Conservation (phyloP, 352 stramenopile genomes). For the Thalassiosira mediterranea region DNA sequence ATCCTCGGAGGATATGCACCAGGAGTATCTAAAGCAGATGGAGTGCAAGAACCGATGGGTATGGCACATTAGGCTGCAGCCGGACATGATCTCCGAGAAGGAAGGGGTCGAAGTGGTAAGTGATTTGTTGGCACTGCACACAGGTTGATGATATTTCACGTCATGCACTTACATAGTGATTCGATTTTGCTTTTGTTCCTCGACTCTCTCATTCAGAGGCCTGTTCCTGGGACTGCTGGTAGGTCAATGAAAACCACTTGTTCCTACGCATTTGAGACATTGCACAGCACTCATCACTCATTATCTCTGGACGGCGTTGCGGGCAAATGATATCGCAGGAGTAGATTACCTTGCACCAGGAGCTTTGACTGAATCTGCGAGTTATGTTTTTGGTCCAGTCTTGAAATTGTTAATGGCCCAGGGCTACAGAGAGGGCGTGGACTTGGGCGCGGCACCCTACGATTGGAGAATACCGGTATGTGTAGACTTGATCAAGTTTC, state of each 20-base stretch:
- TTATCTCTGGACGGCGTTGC: too few species aligned
- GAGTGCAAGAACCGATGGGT: constrained; percentile 61
- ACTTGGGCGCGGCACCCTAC: constrained; percentile 71
- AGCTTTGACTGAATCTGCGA: constrained; percentile 44
- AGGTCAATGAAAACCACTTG: too few species aligned
- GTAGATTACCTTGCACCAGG: constrained; percentile 66
- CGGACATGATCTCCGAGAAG: constrained; percentile 57
- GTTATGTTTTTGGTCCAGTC: constrained; percentile 70
- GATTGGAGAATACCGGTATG: constrained; percentile 67
- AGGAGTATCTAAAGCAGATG: constrained; percentile 33
- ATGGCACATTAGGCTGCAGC: constrained; percentile 46
- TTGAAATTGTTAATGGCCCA: constrained; percentile 48
- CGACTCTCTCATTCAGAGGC: too few species aligned
- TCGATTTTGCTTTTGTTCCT: too few species aligned
- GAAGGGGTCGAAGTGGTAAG: constrained; percentile 59
- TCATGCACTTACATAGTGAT: too few species aligned
- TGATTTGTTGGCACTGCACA: too few species aligned
- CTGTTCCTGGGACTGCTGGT: too few species aligned
- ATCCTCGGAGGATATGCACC: constrained; percentile 26
- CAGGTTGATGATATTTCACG: too few species aligned
- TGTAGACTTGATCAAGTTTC: constrained; percentile 7
- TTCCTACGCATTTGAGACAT: too few species aligned
- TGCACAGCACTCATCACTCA: too few species aligned
- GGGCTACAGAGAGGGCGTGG: constrained; percentile 56
- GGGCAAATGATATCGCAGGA: constrained; percentile 35